Conservation (phyloP, 257 asterid species). For the Lithospermum erythrorhizon region DNA sequence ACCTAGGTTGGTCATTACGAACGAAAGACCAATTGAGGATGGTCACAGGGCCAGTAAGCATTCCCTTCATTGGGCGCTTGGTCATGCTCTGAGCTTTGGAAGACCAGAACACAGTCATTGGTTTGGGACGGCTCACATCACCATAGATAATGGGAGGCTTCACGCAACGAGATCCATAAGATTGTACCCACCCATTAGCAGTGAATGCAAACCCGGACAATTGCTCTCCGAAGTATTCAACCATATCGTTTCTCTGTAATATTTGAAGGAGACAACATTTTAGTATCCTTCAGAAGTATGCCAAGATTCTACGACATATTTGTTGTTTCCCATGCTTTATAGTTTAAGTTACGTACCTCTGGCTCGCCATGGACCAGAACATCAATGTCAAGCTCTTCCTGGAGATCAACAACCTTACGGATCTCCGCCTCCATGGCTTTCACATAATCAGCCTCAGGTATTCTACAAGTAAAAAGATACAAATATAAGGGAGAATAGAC, state of each 20-base stretch:
- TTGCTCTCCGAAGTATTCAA: constrained; percentile 98
- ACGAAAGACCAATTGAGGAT: constrained; percentile 98
- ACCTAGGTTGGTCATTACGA: constrained; percentile 95
- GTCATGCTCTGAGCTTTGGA: constrained; percentile 95
- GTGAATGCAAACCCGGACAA: constrained; percentile 94
- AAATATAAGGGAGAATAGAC: constrained; percentile 11
- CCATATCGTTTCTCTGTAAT: constrained; percentile 93
- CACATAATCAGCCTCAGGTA: constrained; percentile 78
- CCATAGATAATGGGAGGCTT: constrained; percentile 98
- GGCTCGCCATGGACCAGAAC: constrained; percentile 99
- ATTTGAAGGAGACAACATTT: neutral
- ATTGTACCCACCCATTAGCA: constrained; percentile 97
- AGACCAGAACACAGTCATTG: constrained; percentile 99
- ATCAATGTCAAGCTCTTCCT: constrained; percentile 97
- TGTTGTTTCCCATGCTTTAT: neutral
- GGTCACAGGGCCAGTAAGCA: constrained; percentile 99
- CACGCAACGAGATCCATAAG: constrained; percentile 96
- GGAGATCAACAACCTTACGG: constrained; percentile 87
- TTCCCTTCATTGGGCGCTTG: constrained; percentile 99
- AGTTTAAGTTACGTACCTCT: constrained; percentile 43
- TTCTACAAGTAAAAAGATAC: constrained; percentile 30
- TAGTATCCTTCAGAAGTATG: neutral
- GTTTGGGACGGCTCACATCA: constrained; percentile 96
- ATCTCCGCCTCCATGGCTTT: constrained; percentile 82
- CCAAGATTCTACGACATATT: no score